Percentiles rank a stretch among this genome's conserved stretches.
These are phyloP conservation scores for Boletellus dicymbophilus DNA, from an alignment of 1,284 basidiomycete genomes.

Conservation along the genomic window DNA sequence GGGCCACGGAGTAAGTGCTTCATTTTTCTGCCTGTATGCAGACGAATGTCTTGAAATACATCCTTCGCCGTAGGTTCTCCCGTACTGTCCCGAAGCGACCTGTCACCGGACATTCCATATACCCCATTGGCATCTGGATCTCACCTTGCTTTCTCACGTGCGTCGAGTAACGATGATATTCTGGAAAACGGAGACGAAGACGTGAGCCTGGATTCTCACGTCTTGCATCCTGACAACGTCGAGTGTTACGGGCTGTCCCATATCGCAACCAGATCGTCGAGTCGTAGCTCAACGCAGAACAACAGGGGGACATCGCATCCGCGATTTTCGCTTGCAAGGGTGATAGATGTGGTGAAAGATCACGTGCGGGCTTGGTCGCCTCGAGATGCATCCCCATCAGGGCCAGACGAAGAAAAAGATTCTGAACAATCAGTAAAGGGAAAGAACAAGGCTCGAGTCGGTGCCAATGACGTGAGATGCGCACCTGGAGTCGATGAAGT, in stretches of 20 bases:
- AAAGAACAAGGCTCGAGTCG: constrained; percentile 8
- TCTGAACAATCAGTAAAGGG: constrained; percentile 27
- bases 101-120: constrained; percentile 2
- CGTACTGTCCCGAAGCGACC: neutral
- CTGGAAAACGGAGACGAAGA: constrained; percentile 30
- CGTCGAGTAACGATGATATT: constrained; percentile 40
- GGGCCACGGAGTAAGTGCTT: constrained; percentile 15
- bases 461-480: neutral
- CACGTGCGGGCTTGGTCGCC: constrained; percentile 44
- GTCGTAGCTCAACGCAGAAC: constrained; percentile 11
- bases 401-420: constrained; percentile 19
- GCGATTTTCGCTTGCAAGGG: constrained; percentile 39
- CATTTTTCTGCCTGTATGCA: neutral
- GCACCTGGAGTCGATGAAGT: constrained; percentile 1
- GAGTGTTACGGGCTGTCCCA: constrained; percentile 18
- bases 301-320: constrained; percentile 36
- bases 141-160: constrained; percentile 29
- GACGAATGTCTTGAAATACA: too few relatives aligned
- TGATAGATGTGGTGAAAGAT: constrained; percentile 43
- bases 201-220: neutral
- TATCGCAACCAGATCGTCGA: constrained; percentile 18
- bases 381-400: constrained; percentile 12
- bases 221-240: constrained; percentile 4
- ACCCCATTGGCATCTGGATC: constrained; percentile 24
- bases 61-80: constrained; percentile 12